A percentile compares a stretch with the other conserved stretches of the same genome.
phyloP scores from a whole-genome alignment of 257 asterid species.

The Marsdenia floribunda region DNA sequence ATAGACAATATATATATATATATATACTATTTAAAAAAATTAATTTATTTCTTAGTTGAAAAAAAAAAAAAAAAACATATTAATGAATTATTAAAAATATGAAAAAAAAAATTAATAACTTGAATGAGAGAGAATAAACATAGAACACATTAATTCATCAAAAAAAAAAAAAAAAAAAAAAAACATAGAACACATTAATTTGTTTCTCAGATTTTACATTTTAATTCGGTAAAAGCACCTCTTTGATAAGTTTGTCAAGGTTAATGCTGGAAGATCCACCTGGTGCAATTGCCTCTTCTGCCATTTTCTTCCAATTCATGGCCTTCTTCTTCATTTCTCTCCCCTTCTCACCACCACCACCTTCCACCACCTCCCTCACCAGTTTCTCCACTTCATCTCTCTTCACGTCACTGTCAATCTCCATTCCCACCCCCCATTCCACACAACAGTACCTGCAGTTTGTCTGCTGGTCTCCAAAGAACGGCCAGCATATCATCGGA shows the following conservation, averaged over 20 bases:
- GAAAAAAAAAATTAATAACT: too few species aligned
- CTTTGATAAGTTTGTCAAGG: slow-evolving; percentile 27
- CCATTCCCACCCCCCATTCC: slow-evolving; percentile 52
- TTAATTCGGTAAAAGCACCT: slow-evolving; percentile 12
- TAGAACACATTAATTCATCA: too few species aligned
- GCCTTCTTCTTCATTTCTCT: slow-evolving; percentile 38
- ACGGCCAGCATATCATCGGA: slow-evolving; percentile 54
- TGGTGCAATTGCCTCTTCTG: slow-evolving; percentile 25
- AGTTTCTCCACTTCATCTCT: slow-evolving; percentile 43
- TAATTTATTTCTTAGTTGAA: too few species aligned
- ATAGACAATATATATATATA: too few species aligned
- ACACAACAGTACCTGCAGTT: slow-evolving; percentile 41
- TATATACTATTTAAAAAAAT: too few species aligned
- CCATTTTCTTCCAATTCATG: slow-evolving; percentile 38
- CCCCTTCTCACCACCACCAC: slow-evolving; percentile 53
- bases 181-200: too few species aligned
- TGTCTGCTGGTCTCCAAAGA: slow-evolving; percentile 51
- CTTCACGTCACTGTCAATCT: slow-evolving; percentile 39
- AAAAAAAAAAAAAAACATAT: too few species aligned
- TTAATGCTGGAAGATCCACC: slow-evolving; percentile 35
- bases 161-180: too few species aligned
- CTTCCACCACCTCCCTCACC: slow-evolving; percentile 48
- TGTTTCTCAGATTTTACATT: too few species aligned
- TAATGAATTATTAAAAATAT: too few species aligned
- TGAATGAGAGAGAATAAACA: too few species aligned